Evolutionary conservation across 768 basidiomycete genomes (phyloP), one percentile per base, ranked within the genome.

Genomic region (Filobasidium wieringae): DNA sequence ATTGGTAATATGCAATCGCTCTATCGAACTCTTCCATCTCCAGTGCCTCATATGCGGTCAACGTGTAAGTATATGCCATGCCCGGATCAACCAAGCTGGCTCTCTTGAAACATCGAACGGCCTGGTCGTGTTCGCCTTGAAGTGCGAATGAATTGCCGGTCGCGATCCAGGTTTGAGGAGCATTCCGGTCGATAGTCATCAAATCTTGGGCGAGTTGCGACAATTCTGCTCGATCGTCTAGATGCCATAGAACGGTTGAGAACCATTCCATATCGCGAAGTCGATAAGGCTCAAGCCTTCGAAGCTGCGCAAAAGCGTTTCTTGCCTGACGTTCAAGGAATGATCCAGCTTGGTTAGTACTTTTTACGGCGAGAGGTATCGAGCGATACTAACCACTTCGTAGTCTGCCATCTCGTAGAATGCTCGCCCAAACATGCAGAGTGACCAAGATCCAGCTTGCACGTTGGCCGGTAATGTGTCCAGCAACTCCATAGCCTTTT

Each of bases 41-140:
- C 66, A 96, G 83, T 30, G 85, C 87, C 79, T 99, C 95, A 74
- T 97, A 92, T 51, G 95, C 95, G 68, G 89, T 90, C 59, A 99
- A 78, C 24, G 91, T 95, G 77, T 87, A 93, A 64, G 91, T 90
- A 74, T 97, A 97, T 66, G 91, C 90, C 74, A 87, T 92, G 19
- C 81, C 79, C 17, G 89, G 84, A 72, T 90, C 89, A 71, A 96
- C 74, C 73, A 92, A 85, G 22, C 83, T 82, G 40, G 95, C 95
- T 51, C 95, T 84, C 59, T 84, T 80, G 77, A 99, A 97, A 77
- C 91, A 95, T 72, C 87, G 84, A 75, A 97, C 77, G 17, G 95
- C 92, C 69, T 95, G 87, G 51, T 86, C 78, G 65, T 89, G 85
- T 68, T 99, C 92, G 76, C 90, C 91, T 75, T 93, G 86, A 66